Evolutionary conservation across 2,329 filamentous ascomycete species (phyloP).

Genomic region (Magnaporthiopsis incrustans): DNA sequence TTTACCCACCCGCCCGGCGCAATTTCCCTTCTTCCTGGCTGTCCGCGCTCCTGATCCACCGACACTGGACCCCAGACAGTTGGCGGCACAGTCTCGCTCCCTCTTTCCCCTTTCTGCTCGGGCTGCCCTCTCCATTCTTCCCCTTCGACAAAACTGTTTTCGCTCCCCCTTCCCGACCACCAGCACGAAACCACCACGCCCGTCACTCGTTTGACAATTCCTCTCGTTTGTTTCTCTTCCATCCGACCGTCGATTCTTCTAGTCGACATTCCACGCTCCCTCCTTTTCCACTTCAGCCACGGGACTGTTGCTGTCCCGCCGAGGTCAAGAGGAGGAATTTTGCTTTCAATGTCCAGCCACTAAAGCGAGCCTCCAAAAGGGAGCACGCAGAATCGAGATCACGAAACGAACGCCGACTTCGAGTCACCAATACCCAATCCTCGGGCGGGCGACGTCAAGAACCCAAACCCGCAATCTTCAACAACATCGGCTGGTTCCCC

Average conservation of each 20-base stretch:
- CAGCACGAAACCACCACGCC: neutral
- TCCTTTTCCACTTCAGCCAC: neutral
- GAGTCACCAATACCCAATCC: neutral
- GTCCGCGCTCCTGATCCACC: constrained; percentile 5
- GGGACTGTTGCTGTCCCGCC: neutral
- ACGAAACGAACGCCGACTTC: neutral
- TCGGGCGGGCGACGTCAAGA: neutral
- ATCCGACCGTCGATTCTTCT: neutral
- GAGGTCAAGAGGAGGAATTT: constrained; percentile 3
- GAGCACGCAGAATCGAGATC: constrained; percentile 4
- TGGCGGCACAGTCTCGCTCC: constrained; percentile 1
- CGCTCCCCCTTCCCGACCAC: neutral
- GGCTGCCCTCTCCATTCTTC: neutral
- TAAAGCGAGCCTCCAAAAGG: constrained; percentile 6
- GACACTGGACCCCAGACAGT: neutral
- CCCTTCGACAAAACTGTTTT: constrained; percentile 3
- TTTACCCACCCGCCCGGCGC: constrained; percentile 3
- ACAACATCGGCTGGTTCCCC: neutral
- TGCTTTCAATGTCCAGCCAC: constrained; percentile 6
- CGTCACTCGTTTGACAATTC: constrained; percentile 7
- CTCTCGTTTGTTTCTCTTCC: constrained; percentile 3
- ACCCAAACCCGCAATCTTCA: neutral
- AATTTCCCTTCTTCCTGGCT: constrained; percentile 5
- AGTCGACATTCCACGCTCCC: neutral
- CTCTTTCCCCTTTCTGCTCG: constrained; percentile 4